Conservation (phyloP, 2,329 filamentous ascomycete species). For the Ophiocordyceps polyrhachis-furcata region DNA sequence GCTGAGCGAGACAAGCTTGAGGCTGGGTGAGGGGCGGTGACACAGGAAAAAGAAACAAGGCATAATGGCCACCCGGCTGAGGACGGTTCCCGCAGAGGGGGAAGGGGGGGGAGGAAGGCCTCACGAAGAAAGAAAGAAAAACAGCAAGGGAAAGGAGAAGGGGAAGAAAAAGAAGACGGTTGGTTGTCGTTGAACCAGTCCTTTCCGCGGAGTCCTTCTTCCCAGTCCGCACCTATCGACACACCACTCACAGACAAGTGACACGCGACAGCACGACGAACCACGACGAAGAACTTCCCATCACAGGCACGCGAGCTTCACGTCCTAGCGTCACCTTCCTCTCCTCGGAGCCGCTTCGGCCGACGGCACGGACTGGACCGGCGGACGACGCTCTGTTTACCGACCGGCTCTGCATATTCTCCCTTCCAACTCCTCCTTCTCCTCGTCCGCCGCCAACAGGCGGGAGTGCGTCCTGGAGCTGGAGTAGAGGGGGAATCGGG, state of each 20-base stretch:
- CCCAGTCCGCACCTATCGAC: neutral
- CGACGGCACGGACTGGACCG: neutral
- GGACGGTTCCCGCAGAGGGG: neutral
- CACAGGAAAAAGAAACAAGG: neutral
- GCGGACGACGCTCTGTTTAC: neutral
- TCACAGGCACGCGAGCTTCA: neutral
- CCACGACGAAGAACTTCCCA: neutral
- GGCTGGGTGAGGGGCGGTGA: neutral
- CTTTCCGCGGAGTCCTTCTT: neutral
- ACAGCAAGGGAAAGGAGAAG: neutral
- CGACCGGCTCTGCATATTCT: neutral
- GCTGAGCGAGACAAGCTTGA: neutral
- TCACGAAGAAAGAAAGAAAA: neutral
- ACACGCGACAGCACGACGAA: neutral
- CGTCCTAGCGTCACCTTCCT: neutral
- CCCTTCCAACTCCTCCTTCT: neutral
- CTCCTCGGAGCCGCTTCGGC: neutral
- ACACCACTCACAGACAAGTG: neutral
- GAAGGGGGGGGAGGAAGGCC: no score
- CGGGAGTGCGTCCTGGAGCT: neutral
- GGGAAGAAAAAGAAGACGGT: neutral
- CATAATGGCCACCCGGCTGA: neutral
- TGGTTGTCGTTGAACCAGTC: neutral
- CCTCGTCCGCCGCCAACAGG: neutral
- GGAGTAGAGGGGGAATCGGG: constrained; percentile 2